Conservation (phyloP, 108 stramenopile species). For the Cyclotella cryptica region DNA sequence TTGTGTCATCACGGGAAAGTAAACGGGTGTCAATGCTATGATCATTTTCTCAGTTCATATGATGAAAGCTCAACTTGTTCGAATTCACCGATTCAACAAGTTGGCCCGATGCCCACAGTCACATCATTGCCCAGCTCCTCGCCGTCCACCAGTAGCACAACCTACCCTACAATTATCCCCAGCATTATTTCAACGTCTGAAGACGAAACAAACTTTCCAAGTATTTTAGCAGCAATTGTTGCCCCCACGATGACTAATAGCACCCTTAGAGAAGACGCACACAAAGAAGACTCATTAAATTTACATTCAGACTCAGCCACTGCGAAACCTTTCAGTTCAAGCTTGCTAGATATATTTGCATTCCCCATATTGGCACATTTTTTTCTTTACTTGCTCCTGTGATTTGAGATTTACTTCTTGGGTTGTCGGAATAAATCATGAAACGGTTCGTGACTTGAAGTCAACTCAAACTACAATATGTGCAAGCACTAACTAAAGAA, state of each 20-base stretch:
- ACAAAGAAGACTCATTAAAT: background rate
- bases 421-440: too few species aligned
- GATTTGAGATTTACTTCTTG: too few species aligned
- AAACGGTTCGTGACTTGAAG: too few species aligned
- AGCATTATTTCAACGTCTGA: background rate
- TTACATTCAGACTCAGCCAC: too few species aligned
- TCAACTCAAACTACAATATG: too few species aligned
- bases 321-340: too few species aligned
- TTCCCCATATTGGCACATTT: too few species aligned
- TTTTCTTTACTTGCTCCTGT: too few species aligned
- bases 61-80: constrained; percentile 25
- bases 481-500: too few species aligned
- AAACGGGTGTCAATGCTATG: constrained; percentile 35
- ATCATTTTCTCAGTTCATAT: background rate
- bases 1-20: constrained; percentile 19
- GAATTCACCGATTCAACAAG: constrained; percentile 32
- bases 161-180: background rate
- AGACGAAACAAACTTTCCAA: constrained; percentile 7
- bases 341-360: too few species aligned
- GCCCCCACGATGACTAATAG: background rate
- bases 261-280: background rate
- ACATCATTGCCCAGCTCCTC: background rate
- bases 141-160: background rate
- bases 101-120: background rate
- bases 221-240: constrained; percentile 4